Percentiles rank a stretch among this genome's conserved stretches.
Evolutionary conservation across 306 rosid genomes (phyloP).

Genomic region (Vigna hirtella): DNA sequence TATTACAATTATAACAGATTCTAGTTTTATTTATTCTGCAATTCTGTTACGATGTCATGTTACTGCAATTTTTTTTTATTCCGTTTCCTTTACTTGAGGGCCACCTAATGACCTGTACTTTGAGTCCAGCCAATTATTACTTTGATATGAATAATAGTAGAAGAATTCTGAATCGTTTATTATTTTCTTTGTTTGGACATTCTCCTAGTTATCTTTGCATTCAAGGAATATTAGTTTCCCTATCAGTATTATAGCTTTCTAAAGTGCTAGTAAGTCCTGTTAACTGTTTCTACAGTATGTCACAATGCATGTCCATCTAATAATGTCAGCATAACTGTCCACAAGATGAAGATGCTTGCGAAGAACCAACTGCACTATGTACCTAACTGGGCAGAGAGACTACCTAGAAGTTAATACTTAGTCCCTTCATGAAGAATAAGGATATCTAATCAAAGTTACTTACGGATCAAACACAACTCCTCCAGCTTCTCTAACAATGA

Average conservation of each 20-base stretch:
- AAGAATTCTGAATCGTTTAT: not conserved
- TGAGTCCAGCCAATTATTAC: not conserved
- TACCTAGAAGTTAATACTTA: slow-evolving; percentile 43
- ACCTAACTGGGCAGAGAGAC: slow-evolving; percentile 42
- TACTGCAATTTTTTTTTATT: no score
- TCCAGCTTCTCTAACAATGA: slow-evolving; percentile 95
- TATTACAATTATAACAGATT: not conserved
- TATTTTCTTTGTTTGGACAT: not conserved
- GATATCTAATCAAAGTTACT: slow-evolving; percentile 53
- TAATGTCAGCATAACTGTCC: slow-evolving; percentile 14
- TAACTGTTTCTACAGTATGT: slow-evolving; percentile 21
- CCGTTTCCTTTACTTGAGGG: not conserved
- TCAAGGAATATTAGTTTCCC: not conserved
- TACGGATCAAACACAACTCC: slow-evolving; percentile 95
- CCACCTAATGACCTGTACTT: not conserved
- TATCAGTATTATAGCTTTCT: slow-evolving; percentile 16
- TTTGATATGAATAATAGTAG: not conserved
- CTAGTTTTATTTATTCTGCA: not conserved
- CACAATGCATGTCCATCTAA: slow-evolving; percentile 42
- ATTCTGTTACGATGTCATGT: no score
- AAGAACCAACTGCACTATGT: slow-evolving; percentile 38
- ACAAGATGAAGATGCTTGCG: slow-evolving; percentile 42
- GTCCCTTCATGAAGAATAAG: slow-evolving; percentile 38
- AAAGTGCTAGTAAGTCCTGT: slow-evolving; percentile 31
- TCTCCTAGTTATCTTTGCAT: no score